These are phyloP conservation scores for Alloascoidea hylecoeti DNA, from an alignment of 805 yeast genomes.

Conservation along the genomic window DNA sequence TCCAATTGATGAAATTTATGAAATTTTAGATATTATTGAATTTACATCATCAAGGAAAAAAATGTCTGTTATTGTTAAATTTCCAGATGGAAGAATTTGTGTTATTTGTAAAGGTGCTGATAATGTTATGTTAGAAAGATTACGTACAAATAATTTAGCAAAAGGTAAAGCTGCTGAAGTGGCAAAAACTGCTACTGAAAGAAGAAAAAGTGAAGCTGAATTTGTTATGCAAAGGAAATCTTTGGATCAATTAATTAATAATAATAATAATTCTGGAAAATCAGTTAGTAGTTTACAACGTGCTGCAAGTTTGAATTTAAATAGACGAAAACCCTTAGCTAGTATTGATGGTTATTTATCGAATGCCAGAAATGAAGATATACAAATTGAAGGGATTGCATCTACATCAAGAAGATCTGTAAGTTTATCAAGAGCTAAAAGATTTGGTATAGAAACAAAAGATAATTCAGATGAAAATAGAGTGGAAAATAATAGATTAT, in stretches of 20 bases:
- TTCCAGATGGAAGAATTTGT: constrained; percentile 66
- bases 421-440: neutral
- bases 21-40: constrained; percentile 69
- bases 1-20: constrained; percentile 55
- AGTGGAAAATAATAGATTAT: neutral
- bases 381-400: constrained; percentile 1
- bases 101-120: constrained; percentile 94
- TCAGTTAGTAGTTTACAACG: constrained; percentile 9
- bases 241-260: too few species aligned
- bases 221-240: constrained; percentile 24
- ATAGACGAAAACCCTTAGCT: constrained; percentile 3
- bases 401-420: constrained; percentile 1
- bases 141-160: constrained; percentile 47
- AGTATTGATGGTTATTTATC: constrained; percentile 22
- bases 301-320: constrained; percentile 14
- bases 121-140: constrained; percentile 66
- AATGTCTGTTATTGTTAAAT: constrained; percentile 76
- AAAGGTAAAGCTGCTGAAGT: constrained; percentile 51
- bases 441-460: neutral
- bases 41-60: constrained; percentile 82
- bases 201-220: constrained; percentile 73
- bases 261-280: constrained; percentile 25
- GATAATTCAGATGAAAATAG: neutral
- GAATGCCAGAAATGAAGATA: constrained; percentile 5
- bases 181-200: constrained; percentile 34